Percentiles rank a stretch among this genome's conserved stretches.
Evolutionary conservation across 495 filamentous ascomycete genomes (phyloP).

Genomic region (Bryoglossum gracile): DNA sequence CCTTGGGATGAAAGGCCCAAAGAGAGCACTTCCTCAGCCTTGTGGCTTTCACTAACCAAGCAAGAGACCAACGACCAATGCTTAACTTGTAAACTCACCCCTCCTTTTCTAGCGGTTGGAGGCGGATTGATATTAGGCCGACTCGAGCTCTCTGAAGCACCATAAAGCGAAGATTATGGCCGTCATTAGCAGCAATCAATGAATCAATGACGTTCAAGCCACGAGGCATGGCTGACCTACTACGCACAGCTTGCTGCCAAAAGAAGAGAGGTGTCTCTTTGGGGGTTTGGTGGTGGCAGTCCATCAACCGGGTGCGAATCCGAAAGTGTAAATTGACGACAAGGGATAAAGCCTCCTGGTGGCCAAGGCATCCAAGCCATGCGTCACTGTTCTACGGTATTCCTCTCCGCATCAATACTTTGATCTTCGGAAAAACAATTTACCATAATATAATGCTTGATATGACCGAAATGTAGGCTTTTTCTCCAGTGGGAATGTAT

Average conservation of each 20-base stretch:
- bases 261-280: conserved; percentile 3
- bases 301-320: neutral
- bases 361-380: too few relatives aligned
- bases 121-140: conserved; percentile 13
- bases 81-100: conserved; percentile 9
- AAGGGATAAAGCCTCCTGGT: too few relatives aligned
- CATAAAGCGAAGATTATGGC: too few relatives aligned
- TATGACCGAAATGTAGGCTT: too few relatives aligned
- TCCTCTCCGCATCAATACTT: too few relatives aligned
- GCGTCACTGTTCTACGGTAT: too few relatives aligned
- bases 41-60: conserved; percentile 5
- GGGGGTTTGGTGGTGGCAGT: neutral
- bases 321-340: conserved; percentile 9
- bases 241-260: neutral
- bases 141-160: too few relatives aligned
- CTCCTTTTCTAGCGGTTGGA: neutral
- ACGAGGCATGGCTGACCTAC: neutral
- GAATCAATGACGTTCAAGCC: conserved; percentile 8
- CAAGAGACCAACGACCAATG: neutral
- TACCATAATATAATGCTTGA: too few relatives aligned
- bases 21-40: conserved; percentile 15
- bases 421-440: too few relatives aligned
- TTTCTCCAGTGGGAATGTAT: too few relatives aligned
- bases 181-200: neutral
- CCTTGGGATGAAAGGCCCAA: too few relatives aligned